Conservation (phyloP, 2,329 filamentous ascomycete genomes). For the Whalleya microplaca region DNA sequence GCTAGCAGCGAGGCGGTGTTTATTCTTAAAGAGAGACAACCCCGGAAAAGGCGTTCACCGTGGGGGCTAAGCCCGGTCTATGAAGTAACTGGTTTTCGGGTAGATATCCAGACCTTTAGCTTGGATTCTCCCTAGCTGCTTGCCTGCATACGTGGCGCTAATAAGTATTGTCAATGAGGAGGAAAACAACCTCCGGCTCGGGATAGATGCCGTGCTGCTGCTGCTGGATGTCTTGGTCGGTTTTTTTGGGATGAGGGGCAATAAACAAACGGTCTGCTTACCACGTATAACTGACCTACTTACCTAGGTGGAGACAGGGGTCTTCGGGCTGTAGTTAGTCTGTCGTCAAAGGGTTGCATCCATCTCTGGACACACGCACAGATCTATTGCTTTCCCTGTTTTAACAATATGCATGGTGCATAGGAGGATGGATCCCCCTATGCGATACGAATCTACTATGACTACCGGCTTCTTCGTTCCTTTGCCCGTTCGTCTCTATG, state of each 20-base stretch:
- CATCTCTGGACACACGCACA: neutral
- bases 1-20: neutral
- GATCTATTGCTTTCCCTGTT: neutral
- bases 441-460: constrained; percentile 1
- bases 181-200: neutral
- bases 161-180: neutral
- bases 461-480: neutral
- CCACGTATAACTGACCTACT: neutral
- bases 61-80: neutral
- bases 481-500: neutral
- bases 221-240: neutral
- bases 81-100: neutral
- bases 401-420: neutral
- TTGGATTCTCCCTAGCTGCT: neutral
- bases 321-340: neutral
- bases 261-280: neutral
- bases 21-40: neutral
- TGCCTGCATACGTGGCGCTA: neutral
- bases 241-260: neutral
- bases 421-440: neutral
- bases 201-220: neutral
- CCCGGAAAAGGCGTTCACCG: neutral
- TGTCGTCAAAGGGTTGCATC: neutral
- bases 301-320: neutral
- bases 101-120: neutral